Conservation (phyloP, 2,329 filamentous ascomycete genomes). For the Scytalidium lignicola region DNA sequence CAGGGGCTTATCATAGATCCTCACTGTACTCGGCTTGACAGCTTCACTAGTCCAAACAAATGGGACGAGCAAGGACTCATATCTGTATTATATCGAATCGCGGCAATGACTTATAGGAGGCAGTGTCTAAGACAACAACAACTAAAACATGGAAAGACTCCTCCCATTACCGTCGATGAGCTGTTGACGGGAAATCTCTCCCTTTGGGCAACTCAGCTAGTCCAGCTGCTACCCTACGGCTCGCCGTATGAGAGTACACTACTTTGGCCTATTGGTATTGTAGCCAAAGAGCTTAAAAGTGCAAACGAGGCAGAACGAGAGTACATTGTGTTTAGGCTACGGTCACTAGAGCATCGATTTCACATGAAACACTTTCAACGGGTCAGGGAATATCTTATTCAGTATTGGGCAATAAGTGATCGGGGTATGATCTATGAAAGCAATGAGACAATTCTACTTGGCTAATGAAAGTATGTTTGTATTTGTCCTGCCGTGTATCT, state of each 20-base stretch:
- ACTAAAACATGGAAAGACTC: too few relatives aligned
- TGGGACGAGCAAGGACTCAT: neutral
- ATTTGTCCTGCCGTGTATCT: too few relatives aligned
- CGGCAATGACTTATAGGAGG: neutral
- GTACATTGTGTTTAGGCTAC: neutral
- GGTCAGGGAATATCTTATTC: neutral
- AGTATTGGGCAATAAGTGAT: neutral
- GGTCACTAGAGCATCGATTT: neutral
- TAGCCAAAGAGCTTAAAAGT: neutral
- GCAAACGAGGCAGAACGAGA: neutral
- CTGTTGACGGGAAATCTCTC: neutral
- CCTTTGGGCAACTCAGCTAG: neutral
- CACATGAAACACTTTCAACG: neutral
- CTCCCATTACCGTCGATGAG: neutral
- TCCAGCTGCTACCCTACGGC: neutral
- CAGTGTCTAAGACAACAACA: neutral
- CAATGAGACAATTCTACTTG: neutral
- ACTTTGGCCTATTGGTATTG: neutral
- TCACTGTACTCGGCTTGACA: neutral
- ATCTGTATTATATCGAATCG: neutral
- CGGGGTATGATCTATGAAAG: neutral
- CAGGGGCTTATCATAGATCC: neutral
- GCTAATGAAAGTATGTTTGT: neutral
- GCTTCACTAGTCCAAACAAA: neutral
- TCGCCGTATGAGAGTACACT: neutral